Evolutionary conservation across 805 yeast species (phyloP), one percentile per base, ranked within the genome.

Genomic region (Kuraishia molischiana): DNA sequence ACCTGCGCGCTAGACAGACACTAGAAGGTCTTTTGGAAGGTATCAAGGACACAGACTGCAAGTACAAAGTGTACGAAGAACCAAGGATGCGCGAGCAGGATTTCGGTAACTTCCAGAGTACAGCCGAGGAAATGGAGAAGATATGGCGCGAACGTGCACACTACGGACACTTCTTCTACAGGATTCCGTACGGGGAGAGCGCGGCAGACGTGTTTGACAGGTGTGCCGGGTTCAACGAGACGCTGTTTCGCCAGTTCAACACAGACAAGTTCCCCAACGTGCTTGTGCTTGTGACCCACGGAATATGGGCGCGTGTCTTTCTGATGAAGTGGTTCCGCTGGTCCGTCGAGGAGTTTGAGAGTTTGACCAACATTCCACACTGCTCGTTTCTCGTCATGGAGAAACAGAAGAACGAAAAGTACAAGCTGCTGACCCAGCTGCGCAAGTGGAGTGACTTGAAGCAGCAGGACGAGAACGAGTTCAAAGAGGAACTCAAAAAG

Each of bases 131-230:
- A 45, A 87, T 87, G 95, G 80, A 79, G 46, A 65, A 68, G 46
- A 80, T 86, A 24, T 81, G 95, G 86, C 69, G 71, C 39, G 95
- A 85, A 49, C 62, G 97, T 34, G 89, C 95, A 0, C 74, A 77
- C 43, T 89, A 89, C 59, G 97, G 97, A 0, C 85, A 79, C 55
- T 81, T 81, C 51, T 89, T 89, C 57, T 89, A 83, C 55, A 61
- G 97, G 39, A 89, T 89, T 22, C 95, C 95, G 4, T 78, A 83
- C 50, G 97, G 97, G 9, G 97, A 89, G 57, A 80, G 92, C 49
- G 97, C 96, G 0, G 97, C 97, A 0, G 97, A 89, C 57, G 96
- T 89, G 8, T 89, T 77, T 58, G 96, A 89, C 58, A 66, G 97
- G 35, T 81, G 89, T 44, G 84, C 95, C 2, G 83, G 92, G 13